These are phyloP conservation scores for Boletus sensibilis DNA, from an alignment of 768 basidiomycete species.

Conservation along the genomic window DNA sequence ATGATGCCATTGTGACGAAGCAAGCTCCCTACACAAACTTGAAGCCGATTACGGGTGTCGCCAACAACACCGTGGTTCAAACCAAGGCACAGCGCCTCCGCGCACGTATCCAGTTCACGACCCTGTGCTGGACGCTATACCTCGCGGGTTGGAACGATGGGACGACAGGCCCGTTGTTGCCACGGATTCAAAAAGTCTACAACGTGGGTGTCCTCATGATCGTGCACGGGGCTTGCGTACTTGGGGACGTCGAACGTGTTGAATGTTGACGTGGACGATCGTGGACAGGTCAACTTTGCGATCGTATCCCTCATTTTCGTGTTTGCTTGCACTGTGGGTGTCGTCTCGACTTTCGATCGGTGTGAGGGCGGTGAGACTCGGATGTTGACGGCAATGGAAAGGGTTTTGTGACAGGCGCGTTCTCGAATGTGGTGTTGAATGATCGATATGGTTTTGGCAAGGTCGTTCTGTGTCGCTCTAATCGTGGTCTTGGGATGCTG, in stretches of 20 bases:
- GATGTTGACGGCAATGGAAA: constrained; percentile 8
- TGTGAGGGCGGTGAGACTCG: background rate
- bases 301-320: constrained; percentile 46
- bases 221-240: background rate
- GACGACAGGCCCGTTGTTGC: constrained; percentile 38
- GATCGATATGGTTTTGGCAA: constrained; percentile 36
- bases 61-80: background rate
- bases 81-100: constrained; percentile 23
- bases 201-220: constrained; percentile 22
- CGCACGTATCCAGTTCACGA: constrained; percentile 31
- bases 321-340: constrained; percentile 38
- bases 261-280: background rate
- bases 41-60: background rate
- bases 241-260: background rate
- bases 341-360: background rate
- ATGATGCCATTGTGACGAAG: background rate
- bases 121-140: constrained; percentile 37
- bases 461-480: constrained; percentile 9
- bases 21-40: background rate
- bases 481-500: background rate
- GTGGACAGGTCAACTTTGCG: constrained; percentile 36
- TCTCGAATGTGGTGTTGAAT: constrained; percentile 31
- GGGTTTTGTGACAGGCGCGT: constrained; percentile 36
- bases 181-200: constrained; percentile 39
- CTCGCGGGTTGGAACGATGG: constrained; percentile 41